These are phyloP conservation scores for Penicillium dipodomyicola DNA, from an alignment of 495 filamentous ascomycete species.

Conservation along the genomic window DNA sequence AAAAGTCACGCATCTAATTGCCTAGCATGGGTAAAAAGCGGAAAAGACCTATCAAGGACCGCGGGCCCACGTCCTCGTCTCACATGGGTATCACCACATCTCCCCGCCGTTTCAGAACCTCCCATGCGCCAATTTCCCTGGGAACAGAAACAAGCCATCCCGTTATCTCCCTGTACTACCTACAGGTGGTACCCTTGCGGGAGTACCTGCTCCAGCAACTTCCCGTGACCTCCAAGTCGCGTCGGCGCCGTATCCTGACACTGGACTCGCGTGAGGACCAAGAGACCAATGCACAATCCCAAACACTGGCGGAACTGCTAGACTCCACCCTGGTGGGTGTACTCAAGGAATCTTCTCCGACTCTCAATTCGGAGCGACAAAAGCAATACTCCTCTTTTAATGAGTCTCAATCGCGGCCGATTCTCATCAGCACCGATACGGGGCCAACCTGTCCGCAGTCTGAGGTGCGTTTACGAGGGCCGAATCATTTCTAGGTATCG, in stretches of 20 bases:
- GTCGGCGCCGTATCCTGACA: slow-evolving; percentile 49
- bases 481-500: neutral
- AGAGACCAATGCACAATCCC: slow-evolving; percentile 1
- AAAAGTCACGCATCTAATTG: no score
- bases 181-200: slow-evolving; percentile 63
- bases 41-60: slow-evolving; percentile 40
- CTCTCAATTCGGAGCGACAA: slow-evolving; percentile 41
- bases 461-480: slow-evolving; percentile 51
- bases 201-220: slow-evolving; percentile 63
- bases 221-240: slow-evolving; percentile 49
- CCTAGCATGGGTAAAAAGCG: slow-evolving; percentile 43
- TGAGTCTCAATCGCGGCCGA: slow-evolving; percentile 50
- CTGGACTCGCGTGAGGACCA: slow-evolving; percentile 14
- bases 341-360: slow-evolving; percentile 30
- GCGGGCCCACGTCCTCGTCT: slow-evolving; percentile 22
- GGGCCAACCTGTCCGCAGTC: slow-evolving; percentile 49
- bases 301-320: slow-evolving; percentile 52
- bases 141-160: slow-evolving; percentile 47
- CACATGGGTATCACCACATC: slow-evolving; percentile 22
- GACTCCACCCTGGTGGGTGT: slow-evolving; percentile 68
- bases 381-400: slow-evolving; percentile 66
- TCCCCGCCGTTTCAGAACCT: slow-evolving; percentile 20
- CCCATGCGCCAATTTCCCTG: slow-evolving; percentile 12
- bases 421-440: slow-evolving; percentile 36
- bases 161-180: slow-evolving; percentile 74